Conservation (phyloP, 169 alveolate species). For the Plasmodium cynomolgi region DNA sequence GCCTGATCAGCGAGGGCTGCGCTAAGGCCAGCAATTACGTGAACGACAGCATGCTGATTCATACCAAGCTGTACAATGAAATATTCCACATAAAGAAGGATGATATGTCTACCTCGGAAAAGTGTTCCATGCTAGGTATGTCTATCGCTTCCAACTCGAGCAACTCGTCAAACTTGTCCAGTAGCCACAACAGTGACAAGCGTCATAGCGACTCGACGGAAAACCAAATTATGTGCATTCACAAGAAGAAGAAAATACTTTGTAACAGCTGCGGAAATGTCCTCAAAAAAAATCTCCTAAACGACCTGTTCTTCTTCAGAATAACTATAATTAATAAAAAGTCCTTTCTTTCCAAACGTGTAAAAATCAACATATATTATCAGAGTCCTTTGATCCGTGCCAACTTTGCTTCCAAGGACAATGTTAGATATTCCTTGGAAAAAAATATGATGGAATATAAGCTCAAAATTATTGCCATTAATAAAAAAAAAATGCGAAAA, state of each 20-base stretch:
- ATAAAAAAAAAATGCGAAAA: constrained; percentile 62
- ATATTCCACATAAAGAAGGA: constrained; percentile 30
- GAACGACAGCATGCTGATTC: constrained; percentile 41
- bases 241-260: constrained; percentile 14
- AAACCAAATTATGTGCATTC: constrained; percentile 18
- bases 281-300: constrained; percentile 48
- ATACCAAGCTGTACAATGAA: constrained; percentile 65
- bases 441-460: constrained; percentile 46
- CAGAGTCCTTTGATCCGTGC: constrained; percentile 68
- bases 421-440: constrained; percentile 62
- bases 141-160: neutral
- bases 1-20: constrained; percentile 62
- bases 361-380: constrained; percentile 41
- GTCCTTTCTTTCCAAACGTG: constrained; percentile 15
- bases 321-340: constrained; percentile 49
- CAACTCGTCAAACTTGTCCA: neutral
- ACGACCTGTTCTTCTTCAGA: constrained; percentile 33
- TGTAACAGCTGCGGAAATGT: constrained; percentile 37
- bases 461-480: constrained; percentile 66
- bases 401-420: constrained; percentile 39
- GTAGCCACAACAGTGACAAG: neutral
- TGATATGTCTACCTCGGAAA: neutral
- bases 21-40: constrained; percentile 63
- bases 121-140: neutral
- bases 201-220: neutral